A percentile compares a stretch with the other conserved stretches of the same genome.
These are phyloP conservation scores for Hypoxylon intermedium DNA, from an alignment of 495 filamentous ascomycete species.

Conservation along the genomic window DNA sequence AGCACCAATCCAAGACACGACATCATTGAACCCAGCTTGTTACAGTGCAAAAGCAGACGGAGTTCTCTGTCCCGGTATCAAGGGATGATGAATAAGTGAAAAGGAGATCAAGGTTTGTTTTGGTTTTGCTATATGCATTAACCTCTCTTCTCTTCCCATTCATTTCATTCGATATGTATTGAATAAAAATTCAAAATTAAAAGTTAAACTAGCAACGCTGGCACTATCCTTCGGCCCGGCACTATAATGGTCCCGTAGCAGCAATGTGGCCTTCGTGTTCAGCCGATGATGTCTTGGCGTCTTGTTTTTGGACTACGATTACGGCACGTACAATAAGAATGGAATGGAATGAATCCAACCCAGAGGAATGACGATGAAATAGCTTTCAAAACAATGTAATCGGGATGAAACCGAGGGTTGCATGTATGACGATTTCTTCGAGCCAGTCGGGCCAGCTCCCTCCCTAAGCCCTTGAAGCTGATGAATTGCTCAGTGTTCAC, in stretches of 20 bases:
- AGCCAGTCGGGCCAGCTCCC: constrained; percentile 41
- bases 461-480: constrained; percentile 33
- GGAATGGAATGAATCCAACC: constrained; percentile 23
- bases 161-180: constrained; percentile 15
- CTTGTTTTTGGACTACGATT: constrained; percentile 20
- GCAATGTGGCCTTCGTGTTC: constrained; percentile 31
- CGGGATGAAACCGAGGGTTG: constrained; percentile 42
- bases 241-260: constrained; percentile 28
- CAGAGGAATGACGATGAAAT: constrained; percentile 32
- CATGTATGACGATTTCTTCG: constrained; percentile 43
- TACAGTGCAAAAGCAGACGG: constrained; percentile 27
- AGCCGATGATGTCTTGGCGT: constrained; percentile 36
- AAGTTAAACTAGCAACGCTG: background rate
- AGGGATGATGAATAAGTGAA: constrained; percentile 39
- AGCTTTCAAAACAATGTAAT: constrained; percentile 26
- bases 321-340: constrained; percentile 32
- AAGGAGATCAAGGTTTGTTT: constrained; percentile 10
- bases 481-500: constrained; percentile 33
- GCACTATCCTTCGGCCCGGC: constrained; percentile 23
- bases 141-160: background rate
- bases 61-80: constrained; percentile 37
- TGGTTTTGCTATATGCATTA: constrained; percentile 1
- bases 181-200: constrained; percentile 3
- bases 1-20: constrained; percentile 35
- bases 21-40: constrained; percentile 33